Percentiles rank a stretch among this genome's conserved stretches.
Evolutionary conservation across 768 basidiomycete species (phyloP).

Genomic region (Leccinum longicurvipes): DNA sequence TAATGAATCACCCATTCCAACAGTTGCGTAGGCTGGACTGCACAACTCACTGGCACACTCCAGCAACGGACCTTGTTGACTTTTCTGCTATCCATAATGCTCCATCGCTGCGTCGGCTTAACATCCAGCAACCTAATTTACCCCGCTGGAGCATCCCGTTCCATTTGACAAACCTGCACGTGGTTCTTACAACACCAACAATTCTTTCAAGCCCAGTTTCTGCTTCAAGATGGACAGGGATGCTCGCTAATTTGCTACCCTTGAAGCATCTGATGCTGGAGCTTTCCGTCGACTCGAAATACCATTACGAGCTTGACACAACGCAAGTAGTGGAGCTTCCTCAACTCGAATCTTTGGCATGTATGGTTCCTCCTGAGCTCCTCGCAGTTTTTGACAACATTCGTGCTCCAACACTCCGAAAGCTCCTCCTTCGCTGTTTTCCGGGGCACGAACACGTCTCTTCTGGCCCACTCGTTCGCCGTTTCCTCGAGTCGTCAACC

Average conservation of each 20-base stretch:
- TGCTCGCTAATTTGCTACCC: constrained; percentile 39
- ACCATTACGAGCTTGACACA: constrained; percentile 18
- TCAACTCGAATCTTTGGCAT: constrained; percentile 27
- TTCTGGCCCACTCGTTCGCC: constrained; percentile 28
- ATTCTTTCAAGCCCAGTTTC: constrained; percentile 16
- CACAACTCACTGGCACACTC: constrained; percentile 29
- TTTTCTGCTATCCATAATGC: constrained; percentile 34
- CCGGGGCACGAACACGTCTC: constrained; percentile 17
- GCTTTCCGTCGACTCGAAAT: constrained; percentile 30
- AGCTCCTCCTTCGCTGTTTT: constrained; percentile 40
- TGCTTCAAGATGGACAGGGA: constrained; percentile 24
- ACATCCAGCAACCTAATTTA: constrained; percentile 34
- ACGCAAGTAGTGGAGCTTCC: constrained; percentile 17
- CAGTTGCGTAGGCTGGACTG: constrained; percentile 35
- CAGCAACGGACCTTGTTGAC: constrained; percentile 18
- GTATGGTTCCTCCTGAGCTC: constrained; percentile 32
- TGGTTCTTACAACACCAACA: constrained; percentile 29
- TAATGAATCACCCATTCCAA: constrained; percentile 36
- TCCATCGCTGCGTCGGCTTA: constrained; percentile 33
- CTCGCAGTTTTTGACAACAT: constrained; percentile 27
- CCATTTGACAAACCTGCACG: constrained; percentile 33
- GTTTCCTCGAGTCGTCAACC: constrained; percentile 30
- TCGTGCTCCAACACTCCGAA: constrained; percentile 35
- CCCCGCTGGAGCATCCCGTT: constrained; percentile 35
- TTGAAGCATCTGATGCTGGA: constrained; percentile 42